phyloP scores from a whole-genome alignment of 108 stramenopile genomes.

The Pseudonitzschia multistriata region DNA sequence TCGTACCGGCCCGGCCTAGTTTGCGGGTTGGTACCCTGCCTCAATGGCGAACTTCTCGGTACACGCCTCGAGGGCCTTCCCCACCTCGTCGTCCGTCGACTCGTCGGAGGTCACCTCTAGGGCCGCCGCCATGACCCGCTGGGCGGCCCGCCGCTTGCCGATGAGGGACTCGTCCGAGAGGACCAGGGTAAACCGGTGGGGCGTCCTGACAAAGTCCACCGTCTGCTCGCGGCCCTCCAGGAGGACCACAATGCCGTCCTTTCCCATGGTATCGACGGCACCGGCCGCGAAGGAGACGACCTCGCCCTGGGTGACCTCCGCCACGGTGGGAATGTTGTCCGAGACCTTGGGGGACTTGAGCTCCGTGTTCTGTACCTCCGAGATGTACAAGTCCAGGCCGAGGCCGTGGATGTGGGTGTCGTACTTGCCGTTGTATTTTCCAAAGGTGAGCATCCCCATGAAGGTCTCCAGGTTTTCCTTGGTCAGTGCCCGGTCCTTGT shows the following conservation, averaged over 20 bases:
- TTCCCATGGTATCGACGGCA: slow-evolving; percentile 62
- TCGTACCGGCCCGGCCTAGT: too few species aligned
- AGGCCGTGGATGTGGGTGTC: slow-evolving; percentile 77
- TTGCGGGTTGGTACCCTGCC: slow-evolving; percentile 8
- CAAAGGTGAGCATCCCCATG: slow-evolving; percentile 80
- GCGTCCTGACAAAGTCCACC: slow-evolving; percentile 83
- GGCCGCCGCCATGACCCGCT: slow-evolving; percentile 75
- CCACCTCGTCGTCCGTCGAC: slow-evolving; percentile 47
- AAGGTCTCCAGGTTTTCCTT: slow-evolving; percentile 71
- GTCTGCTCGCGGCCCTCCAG: slow-evolving; percentile 87
- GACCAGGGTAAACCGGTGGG: slow-evolving; percentile 68
- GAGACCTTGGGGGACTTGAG: slow-evolving; percentile 72
- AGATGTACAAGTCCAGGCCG: slow-evolving; percentile 67
- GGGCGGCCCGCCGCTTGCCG: slow-evolving; percentile 86
- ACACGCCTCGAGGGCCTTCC: slow-evolving; percentile 38
- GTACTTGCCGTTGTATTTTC: slow-evolving; percentile 66
- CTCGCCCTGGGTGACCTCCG: slow-evolving; percentile 85
- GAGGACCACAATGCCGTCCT: slow-evolving; percentile 70
- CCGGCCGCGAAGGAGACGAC: slow-evolving; percentile 78
- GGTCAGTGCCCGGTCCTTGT: slow-evolving; percentile 62
- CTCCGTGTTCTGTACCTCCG: slow-evolving; percentile 78
- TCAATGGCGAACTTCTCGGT: slow-evolving; percentile 50
- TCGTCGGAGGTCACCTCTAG: slow-evolving; percentile 42
- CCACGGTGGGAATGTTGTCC: slow-evolving; percentile 89
- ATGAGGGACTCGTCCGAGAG: slow-evolving; percentile 72